Base-by-base conservation (phyloP, 2,329 filamentous ascomycete genomes). In the Arthroderma uncinatum region DNA sequence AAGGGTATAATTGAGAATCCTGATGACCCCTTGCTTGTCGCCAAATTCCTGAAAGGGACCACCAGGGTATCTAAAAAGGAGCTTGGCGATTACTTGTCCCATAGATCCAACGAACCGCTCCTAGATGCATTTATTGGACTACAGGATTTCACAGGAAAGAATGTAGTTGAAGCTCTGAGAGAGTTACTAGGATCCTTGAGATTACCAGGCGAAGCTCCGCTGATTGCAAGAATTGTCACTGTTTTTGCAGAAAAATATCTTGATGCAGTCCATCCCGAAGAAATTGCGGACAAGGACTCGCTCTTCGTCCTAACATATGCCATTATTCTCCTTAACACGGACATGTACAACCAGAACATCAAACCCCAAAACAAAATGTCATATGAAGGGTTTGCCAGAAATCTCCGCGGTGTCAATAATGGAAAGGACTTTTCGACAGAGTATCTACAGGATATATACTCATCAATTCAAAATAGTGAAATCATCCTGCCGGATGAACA, bases 401-500 rank as follows among this genome's bases (percentile, higher is more conserved):
- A 98, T 67, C 74, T 98, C n/a, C 82, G 91, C 40, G 92, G 92
- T 9, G 87, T 93, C 34, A 98, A 98, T 66, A 83, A 81, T 25
- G 87, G 86, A 55, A 81, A 89, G 63, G 85, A 98, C 67, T 98
- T 97, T 68, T 81, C 85, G 4, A 79, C 82, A 0, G 85, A 91
- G 61, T 97, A 92, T 67, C 78, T 98, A 0, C 82, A 90, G 67
- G 82, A 82, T 1, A 95, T 97, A 57, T 98, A 86, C 66, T 84
- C 95, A 64, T 89, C 89, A 0, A 98, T 98, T 74, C 89, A 86
- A 68, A 83, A 83, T 16, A 89, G 93, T 62, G 93, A 98, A 71
- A 98, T 98, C 61, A 96, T 98, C 62, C 75, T 98, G 21, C 93
- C 93, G 0, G 93, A 97, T 63, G 93, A 98, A 71, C 93, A 97